Base-by-base conservation (phyloP, 257 asterid species). In the Jasminum sambac region DNA sequence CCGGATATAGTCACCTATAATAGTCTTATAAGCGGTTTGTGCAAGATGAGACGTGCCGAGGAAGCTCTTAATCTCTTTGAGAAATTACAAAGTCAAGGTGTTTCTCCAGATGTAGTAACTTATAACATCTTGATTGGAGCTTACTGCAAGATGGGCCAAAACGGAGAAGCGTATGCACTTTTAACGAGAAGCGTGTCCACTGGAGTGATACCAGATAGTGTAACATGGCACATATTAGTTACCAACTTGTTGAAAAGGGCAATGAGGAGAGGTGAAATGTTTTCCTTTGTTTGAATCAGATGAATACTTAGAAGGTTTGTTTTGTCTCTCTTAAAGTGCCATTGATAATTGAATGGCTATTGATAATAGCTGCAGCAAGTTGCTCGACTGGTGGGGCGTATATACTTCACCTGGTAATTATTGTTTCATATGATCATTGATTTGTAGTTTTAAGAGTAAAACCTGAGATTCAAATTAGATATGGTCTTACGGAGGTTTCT, bases 1-100 rank as follows among this genome's bases (percentile, higher is more conserved):
- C 88, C 88, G 24, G 85, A 83, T 37, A 70, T 80, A 69, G 72
- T 83, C 58, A 77, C 85, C 8, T 80, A 83, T 30, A 83, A 80
- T 59, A 76, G 65, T 62, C 74, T 83, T 10, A 75, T 83, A 63
- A 80, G 74, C 71, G 88, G 84, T 39, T 73, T 83, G 8, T 83
- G 85, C 71, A 83, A 80, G 82, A 36, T 19, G 11, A 82, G 82
- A 21, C 77, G 72, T 39, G 68, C 78, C 13, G 48, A 65, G 17
- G 88, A 83, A 65, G 88, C 82, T 59, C 46, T 75, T 40, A 72
- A 71, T 72, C 81, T 83, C 63, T 80, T 83, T 55, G 78, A 78
- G 4, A 80, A 72, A 36, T 67, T 83, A 68, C 72, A 70, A 44
- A 11, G 24, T 63, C 83, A 78, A 67, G 85, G 85, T 9, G 75